phyloP scores from a whole-genome alignment of 2,329 filamentous ascomycete genomes.

The Apiospora marii region DNA sequence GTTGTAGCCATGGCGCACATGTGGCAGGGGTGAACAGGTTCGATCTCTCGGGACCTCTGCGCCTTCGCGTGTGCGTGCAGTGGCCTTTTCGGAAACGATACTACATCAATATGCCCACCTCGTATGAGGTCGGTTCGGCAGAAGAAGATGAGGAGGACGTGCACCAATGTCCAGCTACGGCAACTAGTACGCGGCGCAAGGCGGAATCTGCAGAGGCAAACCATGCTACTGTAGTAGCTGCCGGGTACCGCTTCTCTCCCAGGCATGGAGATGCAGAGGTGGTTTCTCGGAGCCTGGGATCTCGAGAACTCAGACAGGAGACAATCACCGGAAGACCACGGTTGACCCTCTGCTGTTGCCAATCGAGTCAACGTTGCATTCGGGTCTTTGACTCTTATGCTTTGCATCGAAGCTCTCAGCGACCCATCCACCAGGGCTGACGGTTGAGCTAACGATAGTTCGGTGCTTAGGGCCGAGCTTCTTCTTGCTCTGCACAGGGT shows the following conservation, averaged over 20 bases:
- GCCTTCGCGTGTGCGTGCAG: neutral
- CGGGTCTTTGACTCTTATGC: neutral
- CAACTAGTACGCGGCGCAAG: neutral
- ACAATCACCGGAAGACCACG: no score
- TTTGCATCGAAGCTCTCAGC: neutral
- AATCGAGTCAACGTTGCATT: neutral
- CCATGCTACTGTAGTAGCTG: neutral
- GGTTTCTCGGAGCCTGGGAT: neutral
- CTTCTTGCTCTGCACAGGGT: neutral
- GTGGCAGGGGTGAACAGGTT: neutral
- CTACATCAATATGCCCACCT: neutral
- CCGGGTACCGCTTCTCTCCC: neutral
- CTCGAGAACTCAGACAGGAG: no score
- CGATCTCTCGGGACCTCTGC: neutral
- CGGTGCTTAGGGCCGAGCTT: neutral
- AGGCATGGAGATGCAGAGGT: neutral
- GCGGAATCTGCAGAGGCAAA: neutral
- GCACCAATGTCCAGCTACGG: no score
- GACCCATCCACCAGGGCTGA: neutral
- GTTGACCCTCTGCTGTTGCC: neutral
- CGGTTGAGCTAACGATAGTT: neutral
- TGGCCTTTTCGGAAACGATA: neutral
- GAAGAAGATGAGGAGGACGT: neutral
- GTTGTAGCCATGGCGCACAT: neutral
- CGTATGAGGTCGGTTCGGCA: neutral